Base-by-base conservation (phyloP, 768 basidiomycete genomes). In the Leucosporidium scottii region DNA sequence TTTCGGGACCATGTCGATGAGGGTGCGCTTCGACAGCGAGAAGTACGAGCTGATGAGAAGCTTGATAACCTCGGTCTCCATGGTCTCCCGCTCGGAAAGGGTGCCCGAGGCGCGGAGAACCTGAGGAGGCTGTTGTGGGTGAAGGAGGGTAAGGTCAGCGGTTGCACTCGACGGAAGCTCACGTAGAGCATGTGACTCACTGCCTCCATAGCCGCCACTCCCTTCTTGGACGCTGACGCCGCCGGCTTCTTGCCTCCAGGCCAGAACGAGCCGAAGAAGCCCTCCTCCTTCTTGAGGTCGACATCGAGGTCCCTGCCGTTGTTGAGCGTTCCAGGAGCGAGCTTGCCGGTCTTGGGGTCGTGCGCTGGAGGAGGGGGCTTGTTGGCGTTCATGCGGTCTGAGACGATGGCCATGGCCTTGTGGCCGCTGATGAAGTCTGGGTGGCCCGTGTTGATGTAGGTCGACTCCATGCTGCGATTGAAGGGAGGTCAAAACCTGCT, bases 41-140 rank as follows among this genome's bases (percentile, higher is more conserved):
- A 67, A 70, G 62, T 70, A 76, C 6, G 92, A 96, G 78, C 89
- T 84, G 74, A 98, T 98, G 76, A 99, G 86, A 57, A 97, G 84
- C 79, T 99, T 99, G 86, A 98, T 98, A 71, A 99, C 93, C 76
- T 99, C 96, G 0, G 94, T 98, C 79, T 99, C 96, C 88, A 98
- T 90, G 36, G 88, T 87, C 82, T 99, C 96, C 62, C 96, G 84
- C 72, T 99, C 96, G 77, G 84, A 96, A 74, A 98, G 80, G 18
- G 91, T 90, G 17, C 87, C 85, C 74, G 94, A 91, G 3, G 96
- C 94, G 67, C 89, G 86, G 76, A 99, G 94, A 58, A 88, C 81
- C 0, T 86, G 78, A 20, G 94, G 93, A 21, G 96, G 94, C 78
- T 91, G 67, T 28, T 10, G 8, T 55, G 18, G 25, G 25, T 21